Conservation (phyloP, 345 rosid species). For the Aurinia saxatilis region DNA sequence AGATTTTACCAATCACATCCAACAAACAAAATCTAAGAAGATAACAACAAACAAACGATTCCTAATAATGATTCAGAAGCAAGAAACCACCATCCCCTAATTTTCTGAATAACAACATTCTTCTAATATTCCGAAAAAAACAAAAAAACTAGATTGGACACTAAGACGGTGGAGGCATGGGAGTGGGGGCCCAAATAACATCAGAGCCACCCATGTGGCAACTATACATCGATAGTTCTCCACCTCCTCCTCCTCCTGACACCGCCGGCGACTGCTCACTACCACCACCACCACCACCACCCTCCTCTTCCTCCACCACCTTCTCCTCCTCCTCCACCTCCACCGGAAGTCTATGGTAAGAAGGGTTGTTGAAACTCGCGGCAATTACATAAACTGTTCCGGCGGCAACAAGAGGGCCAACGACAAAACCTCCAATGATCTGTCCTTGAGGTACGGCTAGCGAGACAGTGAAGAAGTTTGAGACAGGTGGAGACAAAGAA, state of each 20-base stretch:
- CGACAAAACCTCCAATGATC: conserved; percentile 82
- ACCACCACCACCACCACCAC: too few species aligned
- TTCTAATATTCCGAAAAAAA: not conserved
- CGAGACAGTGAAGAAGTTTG: conserved; percentile 55
- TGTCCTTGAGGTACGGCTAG: conserved; percentile 94
- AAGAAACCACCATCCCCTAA: not conserved
- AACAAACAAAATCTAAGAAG: not conserved
- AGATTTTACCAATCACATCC: too few species aligned
- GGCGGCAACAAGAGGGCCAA: conserved; percentile 61
- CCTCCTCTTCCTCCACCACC: too few species aligned
- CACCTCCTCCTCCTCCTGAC: too few species aligned
- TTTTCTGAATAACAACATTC: not conserved
- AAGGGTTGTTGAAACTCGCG: conserved; percentile 68
- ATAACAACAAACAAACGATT: not conserved
- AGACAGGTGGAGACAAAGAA: conserved; percentile 35
- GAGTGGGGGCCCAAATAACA: conserved; percentile 69
- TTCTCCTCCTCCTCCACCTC: conserved; percentile 1
- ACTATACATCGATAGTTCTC: conserved; percentile 43
- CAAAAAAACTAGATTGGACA: conserved; percentile 15
- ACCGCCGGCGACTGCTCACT: too few species aligned
- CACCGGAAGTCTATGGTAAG: conserved; percentile 48
- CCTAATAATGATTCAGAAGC: not conserved
- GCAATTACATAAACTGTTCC: conserved; percentile 70
- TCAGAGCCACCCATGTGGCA: conserved; percentile 56
- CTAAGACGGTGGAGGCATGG: conserved; percentile 55